These are phyloP conservation scores for Fusarium sp. DNA, from an alignment of 2,329 filamentous ascomycete species.

Conservation along the genomic window DNA sequence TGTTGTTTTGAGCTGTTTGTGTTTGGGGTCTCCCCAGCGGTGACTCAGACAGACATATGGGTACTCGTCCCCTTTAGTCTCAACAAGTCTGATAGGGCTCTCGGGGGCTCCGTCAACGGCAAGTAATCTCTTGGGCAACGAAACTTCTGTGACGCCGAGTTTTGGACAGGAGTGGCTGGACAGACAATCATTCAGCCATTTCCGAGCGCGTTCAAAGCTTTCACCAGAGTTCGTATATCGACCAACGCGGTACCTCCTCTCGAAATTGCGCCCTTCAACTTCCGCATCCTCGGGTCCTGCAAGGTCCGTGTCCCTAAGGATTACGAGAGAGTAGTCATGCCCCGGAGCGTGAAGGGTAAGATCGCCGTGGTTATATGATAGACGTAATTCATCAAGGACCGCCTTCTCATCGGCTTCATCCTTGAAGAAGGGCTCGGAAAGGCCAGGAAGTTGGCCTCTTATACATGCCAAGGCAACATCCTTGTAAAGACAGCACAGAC, in stretches of 20 bases:
- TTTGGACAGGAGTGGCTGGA: not conserved
- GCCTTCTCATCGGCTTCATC: not conserved
- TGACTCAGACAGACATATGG: conserved; percentile 5
- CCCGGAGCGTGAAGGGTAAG: too few relatives aligned
- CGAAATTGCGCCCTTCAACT: fast-evolving
- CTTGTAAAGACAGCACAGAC: not conserved
- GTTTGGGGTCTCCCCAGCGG: not conserved
- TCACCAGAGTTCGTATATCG: not conserved
- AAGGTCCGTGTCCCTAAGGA: not conserved
- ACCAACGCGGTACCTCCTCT: not conserved
- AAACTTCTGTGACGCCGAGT: not conserved
- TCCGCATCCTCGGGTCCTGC: too few relatives aligned
- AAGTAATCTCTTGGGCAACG: not conserved
- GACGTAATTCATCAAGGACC: too few relatives aligned
- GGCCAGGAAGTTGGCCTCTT: not conserved
- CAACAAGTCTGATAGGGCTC: not conserved
- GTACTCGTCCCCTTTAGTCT: not conserved
- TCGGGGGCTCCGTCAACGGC: not conserved
- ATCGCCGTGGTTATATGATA: too few relatives aligned
- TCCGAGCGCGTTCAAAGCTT: not conserved
- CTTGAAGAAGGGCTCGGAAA: not conserved
- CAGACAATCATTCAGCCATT: not conserved
- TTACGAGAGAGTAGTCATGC: not conserved
- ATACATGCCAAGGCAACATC: not conserved
- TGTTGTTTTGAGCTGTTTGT: conserved; percentile 2